These are phyloP conservation scores for Clonostachys rhizophaga DNA, from an alignment of 2,329 filamentous ascomycete species.

Conservation along the genomic window DNA sequence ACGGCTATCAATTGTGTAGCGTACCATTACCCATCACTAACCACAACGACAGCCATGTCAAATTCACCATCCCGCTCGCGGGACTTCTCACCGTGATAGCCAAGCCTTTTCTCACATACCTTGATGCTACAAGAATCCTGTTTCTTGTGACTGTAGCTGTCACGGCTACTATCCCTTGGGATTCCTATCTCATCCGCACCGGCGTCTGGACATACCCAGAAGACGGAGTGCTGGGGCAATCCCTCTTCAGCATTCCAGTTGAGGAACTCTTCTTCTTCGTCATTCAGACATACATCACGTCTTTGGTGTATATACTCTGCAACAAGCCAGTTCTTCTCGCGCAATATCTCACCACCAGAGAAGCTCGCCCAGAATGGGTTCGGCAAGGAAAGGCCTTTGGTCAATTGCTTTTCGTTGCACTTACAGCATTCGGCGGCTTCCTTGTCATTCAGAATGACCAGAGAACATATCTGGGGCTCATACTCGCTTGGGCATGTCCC, in stretches of 20 bases:
- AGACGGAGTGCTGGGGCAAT: slow-evolving; percentile 58
- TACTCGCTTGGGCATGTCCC: slow-evolving; percentile 64
- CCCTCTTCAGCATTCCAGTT: slow-evolving; percentile 58
- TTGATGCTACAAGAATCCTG: slow-evolving; percentile 58
- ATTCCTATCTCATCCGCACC: slow-evolving; percentile 66
- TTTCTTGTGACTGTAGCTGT: slow-evolving; percentile 62
- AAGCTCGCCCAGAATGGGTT: slow-evolving; percentile 14
- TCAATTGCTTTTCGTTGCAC: slow-evolving; percentile 38
- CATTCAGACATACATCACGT: slow-evolving; percentile 71
- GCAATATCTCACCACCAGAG: slow-evolving; percentile 28
- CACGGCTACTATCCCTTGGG: slow-evolving; percentile 67
- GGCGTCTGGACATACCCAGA: slow-evolving; percentile 68
- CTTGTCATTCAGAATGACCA: slow-evolving; percentile 38
- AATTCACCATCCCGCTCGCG: slow-evolving; percentile 6
- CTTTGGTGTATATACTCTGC: slow-evolving; percentile 61
- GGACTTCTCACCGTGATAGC: slow-evolving; percentile 3
- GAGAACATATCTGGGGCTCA: slow-evolving; percentile 65
- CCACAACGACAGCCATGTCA: slow-evolving; percentile 3
- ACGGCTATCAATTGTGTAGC: background rate
- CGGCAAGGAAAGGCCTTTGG: slow-evolving; percentile 32
- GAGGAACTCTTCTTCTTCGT: slow-evolving; percentile 77
- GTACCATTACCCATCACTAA: background rate
- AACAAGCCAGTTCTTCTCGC: slow-evolving; percentile 58
- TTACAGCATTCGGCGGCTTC: slow-evolving; percentile 35
- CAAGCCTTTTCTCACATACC: slow-evolving; percentile 51